Evolutionary conservation across 805 yeast species (phyloP), one percentile per base, ranked within the genome.

Genomic region (Nakazawaea ernobii): DNA sequence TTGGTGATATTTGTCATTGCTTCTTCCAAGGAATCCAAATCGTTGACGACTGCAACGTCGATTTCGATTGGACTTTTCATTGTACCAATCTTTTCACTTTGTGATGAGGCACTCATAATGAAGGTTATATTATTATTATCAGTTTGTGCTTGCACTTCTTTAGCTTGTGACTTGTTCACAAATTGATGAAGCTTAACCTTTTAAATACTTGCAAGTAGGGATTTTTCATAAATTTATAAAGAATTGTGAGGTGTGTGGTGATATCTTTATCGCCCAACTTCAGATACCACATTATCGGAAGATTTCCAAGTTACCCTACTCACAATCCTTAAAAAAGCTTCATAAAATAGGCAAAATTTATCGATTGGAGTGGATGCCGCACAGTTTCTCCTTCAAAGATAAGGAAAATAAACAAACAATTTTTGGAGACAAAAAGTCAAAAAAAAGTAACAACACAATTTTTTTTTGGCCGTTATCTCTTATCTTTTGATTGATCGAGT

Each of bases 1-100:
- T 43, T 39, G 27, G 43, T 29, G 35, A 43, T 13, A 33, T 43
- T 43, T 28, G 50, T 47, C 49, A 47, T 47, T 39, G 49, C 49
- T 13, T 32, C 39, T 11, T 14, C 43, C 43, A 47, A 47, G 17
- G 49, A 47, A 30, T 42, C 49, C 28, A 42, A 14, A 30, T 47
- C 49, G 28, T 47, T 37, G 46, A 47, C 32, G 27, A 42, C 49
- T 9, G 43, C 49, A 39, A 47, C 43, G 27, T 39, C 49, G 14
- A 47, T 40, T 4, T 40, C 37, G 35, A 46, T 26, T 29, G 44
- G 45, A 30, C 45, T 46, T 27, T 46, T 46, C 27, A 10, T 20
- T 11, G 33, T 27, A 13, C 33, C 45, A 17, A 46, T 4, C 35
- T 40, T 46, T 35, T 46, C 49, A 24, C 41, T 46, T 7, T 13